Evolutionary conservation across 78 protist species (phyloP), one percentile per base, ranked within the genome.

Genomic region (Polysphondylium violaceum): DNA sequence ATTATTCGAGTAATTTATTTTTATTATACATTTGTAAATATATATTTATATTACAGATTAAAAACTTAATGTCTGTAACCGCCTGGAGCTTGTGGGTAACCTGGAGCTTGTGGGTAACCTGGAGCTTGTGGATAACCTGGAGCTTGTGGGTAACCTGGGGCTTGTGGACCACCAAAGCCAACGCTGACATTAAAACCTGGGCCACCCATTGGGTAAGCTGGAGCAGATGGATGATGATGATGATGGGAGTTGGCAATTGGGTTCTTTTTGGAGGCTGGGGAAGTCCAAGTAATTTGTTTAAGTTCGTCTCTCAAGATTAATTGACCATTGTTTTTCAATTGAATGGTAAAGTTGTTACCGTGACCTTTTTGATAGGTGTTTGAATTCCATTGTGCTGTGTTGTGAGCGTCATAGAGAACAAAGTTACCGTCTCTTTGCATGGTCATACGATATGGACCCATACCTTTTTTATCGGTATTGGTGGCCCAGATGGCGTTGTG

Each of bases 371-470:
- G 19, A 41, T 65, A 2, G 5, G 88, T 65, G 8, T 16, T 38
- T 0, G 68, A 9, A 21, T 51, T 0, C 88, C 88, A 78, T 16
- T 35, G 33, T 29, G 74, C 29, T 0, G n/a, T 0, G 31, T 44
- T 51, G 41, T 51, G 25, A 25, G 50, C 5, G n/a, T 76, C 87
- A 76, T 76, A 76, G 1, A 76, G 1, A 63, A 41, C 65, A n/a
- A 78, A 41, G 50, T 78, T 76, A 31, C 68, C 51, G 25, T 74
- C 83, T 4, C 25, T 33, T 53, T 78, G 88, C 64, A 63, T 40
- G 1, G 63, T 36, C 6, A 47, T 40, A 35, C 76, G 25, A 35
- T 4, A 63, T 65, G 76, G 76, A 17, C 77, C 88, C 7, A 36
- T 51, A 12, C 88, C 88, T 33, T 65, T 67, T 19, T 50, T 50